phyloP scores from a whole-genome alignment of 2,329 filamentous ascomycete genomes.

The Phyllosticta paracitricarpa region DNA sequence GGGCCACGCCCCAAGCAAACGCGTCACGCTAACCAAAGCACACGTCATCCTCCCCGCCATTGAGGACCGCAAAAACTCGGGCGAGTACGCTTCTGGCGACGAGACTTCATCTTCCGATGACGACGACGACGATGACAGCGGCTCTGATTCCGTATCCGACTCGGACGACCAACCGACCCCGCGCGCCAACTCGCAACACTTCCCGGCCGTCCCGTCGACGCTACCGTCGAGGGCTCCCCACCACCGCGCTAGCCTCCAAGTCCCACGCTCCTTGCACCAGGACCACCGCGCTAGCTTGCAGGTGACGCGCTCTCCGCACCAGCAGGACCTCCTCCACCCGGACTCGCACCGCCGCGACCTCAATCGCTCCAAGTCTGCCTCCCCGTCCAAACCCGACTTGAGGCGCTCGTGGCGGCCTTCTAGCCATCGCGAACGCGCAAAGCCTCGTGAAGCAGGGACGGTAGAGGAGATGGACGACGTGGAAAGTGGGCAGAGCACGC shows the following conservation, averaged over 20 bases:
- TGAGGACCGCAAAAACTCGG: constrained; percentile 5
- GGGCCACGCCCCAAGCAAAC: constrained; percentile 20
- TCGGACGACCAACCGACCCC: constrained; percentile 1
- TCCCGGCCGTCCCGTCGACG: neutral
- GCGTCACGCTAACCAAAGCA: neutral
- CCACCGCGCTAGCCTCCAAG: neutral
- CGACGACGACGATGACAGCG: neutral
- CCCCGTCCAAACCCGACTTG: neutral
- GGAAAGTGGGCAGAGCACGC: constrained; percentile 25
- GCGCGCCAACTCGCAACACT: neutral
- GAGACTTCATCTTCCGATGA: neutral
- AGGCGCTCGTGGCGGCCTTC: neutral
- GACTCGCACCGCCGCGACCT: neutral
- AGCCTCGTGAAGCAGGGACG: constrained; percentile 20
- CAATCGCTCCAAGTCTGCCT: neutral
- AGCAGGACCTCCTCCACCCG: neutral
- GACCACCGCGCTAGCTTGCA: neutral
- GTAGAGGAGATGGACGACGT: constrained; percentile 13
- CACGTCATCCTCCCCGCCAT: constrained; percentile 8
- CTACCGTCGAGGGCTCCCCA: neutral
- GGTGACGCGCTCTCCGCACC: neutral
- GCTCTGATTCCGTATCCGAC: neutral
- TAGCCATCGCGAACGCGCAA: constrained; percentile 15
- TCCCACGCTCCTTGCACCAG: neutral
- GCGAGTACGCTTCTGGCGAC: constrained; percentile 3